Base-by-base conservation (phyloP, 1,284 basidiomycete species). In the Marasmius sp. region DNA sequence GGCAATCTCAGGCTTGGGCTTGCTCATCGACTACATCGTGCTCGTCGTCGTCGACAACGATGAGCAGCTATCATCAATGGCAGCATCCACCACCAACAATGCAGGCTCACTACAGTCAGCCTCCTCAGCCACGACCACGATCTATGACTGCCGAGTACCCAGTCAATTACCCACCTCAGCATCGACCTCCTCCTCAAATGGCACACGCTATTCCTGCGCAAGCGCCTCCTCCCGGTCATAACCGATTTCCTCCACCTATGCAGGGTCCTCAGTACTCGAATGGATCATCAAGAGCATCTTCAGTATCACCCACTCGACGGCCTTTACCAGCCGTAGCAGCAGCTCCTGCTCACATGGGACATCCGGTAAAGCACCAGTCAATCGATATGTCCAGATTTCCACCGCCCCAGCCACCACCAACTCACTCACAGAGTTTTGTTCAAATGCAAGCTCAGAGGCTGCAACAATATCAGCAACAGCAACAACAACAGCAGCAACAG, bases 281-380 rank as follows among this genome's bases (percentile, higher is more conserved):
- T 47, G 16, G 16, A 1, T 6, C 16, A 8, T 47, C 45, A n/a
- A 10, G 45, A 20, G 16, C 45, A 2, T 47, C 45, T 6, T 47
- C 45, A n/a, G 45, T 20, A 14, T 47, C 45, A 18, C 45, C 45
- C 8, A 47, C 45, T n/a, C 45, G 45, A 8, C 45, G 45, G 20
- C 45, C 45, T 47, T n/a, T 47, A 10, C 45, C 45, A 47, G 45
- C 14, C 20, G 45, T 47, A 8, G 45, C 45, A 47, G 16, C 45
- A n/a, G 27, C 27, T 27, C 45, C 45, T 47, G 20, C 45, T 8
- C 45, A 47, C 16, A 47, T n/a, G 16, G 20, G 16, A 16, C 45
- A 47, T 47, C 45, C 45, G 8, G 45, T 47, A 16, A 58, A 58
- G 36, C 57, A 58, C 33, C 57, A 58, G 36, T 58, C 57, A 9